Base-by-base conservation (phyloP, 805 yeast species). In the Zygotorulaspora florentina region DNA sequence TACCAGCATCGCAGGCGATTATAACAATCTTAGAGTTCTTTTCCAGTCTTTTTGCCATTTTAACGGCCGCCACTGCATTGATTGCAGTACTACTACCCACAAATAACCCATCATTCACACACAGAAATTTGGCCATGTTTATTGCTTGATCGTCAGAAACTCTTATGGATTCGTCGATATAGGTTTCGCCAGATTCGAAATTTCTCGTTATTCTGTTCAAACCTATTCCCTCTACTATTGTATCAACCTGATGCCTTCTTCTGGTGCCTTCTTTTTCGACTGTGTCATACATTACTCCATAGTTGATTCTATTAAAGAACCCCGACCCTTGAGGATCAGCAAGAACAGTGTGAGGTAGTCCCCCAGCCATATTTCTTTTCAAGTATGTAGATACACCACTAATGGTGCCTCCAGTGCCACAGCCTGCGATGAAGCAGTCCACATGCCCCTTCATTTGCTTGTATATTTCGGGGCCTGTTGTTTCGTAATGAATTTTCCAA, bases 321-420 rank as follows among this genome's bases (percentile, higher is more conserved):
- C 99, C 99, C 12, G 93, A 83, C 0, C 99, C 99, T 58, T 88
- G 97, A 0, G 98, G 98, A 65, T 91, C 99, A 0, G 97, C 96
- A 26, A 93, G 69, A 2, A 87, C 74, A 1, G 84, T 76, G 37
- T 66, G 70, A 0, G 84, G 59, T 16, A 10, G 36, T 0, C 60
- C 39, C 0, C 71, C 61, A 13, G 71, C 58, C 2, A 61, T 36
- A 30, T 69, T 61, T 43, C 73, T 78, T 58, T 82, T 87, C 57
- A 91, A 72, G 65, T 74, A 93, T 49, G 74, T 74, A 2, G 95
- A 78, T 25, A 89, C 89, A 45, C 99, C 99, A n/a, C 95, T 74
- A 38, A 91, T 87, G 1, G 99, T 93, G 46, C 99, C 99, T 42
- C 93, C 99, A 0, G 99, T 91, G 9, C 99, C 99, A 28, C 96